These are phyloP conservation scores for Bolboschoenoplectus hybrid DNA, from an alignment of 202 grass and related monocot species.

Conservation along the genomic window DNA sequence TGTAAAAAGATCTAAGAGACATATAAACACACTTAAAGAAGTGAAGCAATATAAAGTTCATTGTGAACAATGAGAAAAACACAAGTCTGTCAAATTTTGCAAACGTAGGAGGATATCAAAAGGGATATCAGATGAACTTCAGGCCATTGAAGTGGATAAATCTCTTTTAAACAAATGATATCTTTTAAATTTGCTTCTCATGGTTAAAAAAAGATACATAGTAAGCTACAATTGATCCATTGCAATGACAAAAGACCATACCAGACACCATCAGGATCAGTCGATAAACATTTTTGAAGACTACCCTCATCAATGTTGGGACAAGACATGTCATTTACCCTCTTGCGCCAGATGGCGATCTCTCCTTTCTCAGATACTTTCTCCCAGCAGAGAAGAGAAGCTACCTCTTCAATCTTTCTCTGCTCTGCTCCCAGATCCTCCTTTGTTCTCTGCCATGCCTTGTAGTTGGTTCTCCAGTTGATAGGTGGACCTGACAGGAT, in stretches of 20 bases:
- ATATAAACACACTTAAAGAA: constrained; percentile 4
- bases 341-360: constrained; percentile 97
- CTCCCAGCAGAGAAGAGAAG: constrained; percentile 91
- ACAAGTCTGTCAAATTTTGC: background rate
- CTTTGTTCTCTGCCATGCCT: constrained; percentile 85
- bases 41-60: constrained; percentile 29
- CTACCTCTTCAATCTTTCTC: constrained; percentile 92
- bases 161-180: background rate
- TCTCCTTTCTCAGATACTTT: constrained; percentile 87
- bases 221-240: constrained; percentile 17
- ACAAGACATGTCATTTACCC: constrained; percentile 74
- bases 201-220: background rate
- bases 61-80: constrained; percentile 5
- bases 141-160: background rate
- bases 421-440: constrained; percentile 91
- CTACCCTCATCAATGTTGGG: constrained; percentile 69
- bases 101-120: background rate
- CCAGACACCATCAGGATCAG: constrained; percentile 86
- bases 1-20: background rate
- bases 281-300: constrained; percentile 73
- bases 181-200: background rate
- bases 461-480: constrained; percentile 89
- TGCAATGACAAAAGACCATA: constrained; percentile 48
- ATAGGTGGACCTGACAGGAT: constrained; percentile 95
- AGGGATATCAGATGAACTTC: constrained; percentile 2